A percentile compares a stretch with the other conserved stretches of the same genome.
phyloP scores from a whole-genome alignment of 495 filamentous ascomycete species.

The Aspergillus coremiiformis region DNA sequence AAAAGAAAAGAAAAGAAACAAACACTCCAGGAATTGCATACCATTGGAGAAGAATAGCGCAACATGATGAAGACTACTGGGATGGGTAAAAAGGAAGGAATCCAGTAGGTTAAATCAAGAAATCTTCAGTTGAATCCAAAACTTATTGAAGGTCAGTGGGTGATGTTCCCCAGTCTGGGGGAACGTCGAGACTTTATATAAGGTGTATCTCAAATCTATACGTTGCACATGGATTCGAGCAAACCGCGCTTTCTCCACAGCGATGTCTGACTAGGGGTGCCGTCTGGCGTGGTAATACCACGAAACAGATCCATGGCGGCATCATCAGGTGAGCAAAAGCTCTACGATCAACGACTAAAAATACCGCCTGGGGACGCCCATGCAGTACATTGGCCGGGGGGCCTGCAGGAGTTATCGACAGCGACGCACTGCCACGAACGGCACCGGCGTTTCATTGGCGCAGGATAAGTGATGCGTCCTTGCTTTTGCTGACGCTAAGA shows the following conservation, averaged over 20 bases:
- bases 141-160: background rate
- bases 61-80: background rate
- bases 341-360: conserved; percentile 5
- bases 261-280: background rate
- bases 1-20: background rate
- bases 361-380: background rate
- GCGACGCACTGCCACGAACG: conserved; percentile 16
- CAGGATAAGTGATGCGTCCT: conserved; percentile 6
- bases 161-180: background rate
- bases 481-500: conserved; percentile 19
- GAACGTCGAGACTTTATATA: background rate
- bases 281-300: conserved; percentile 8
- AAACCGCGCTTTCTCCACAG: conserved; percentile 6
- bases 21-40: background rate
- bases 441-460: conserved; percentile 7
- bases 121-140: background rate
- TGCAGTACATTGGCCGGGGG: conserved; percentile 6
- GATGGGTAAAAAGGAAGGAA: background rate
- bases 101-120: background rate
- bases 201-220: background rate
- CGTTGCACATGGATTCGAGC: background rate
- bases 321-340: conserved; percentile 19
- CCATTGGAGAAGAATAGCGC: background rate
- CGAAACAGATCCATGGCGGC: conserved; percentile 17
- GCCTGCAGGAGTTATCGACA: conserved; percentile 7